Conservation (phyloP, 495 filamentous ascomycete genomes). For the Neurospora sp. region DNA sequence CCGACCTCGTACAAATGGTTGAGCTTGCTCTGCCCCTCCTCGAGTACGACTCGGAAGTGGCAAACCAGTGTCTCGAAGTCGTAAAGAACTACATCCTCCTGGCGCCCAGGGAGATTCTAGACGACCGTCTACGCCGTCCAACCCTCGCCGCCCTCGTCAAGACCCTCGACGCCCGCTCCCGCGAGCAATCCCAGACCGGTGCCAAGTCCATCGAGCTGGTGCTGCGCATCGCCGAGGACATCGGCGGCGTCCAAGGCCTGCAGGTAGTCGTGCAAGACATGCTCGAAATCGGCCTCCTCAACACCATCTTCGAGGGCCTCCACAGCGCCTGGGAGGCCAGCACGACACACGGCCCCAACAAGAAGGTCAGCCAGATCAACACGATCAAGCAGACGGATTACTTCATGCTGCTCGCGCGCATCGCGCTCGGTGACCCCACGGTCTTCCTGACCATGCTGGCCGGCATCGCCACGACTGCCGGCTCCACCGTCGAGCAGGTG, state of each 20-base stretch:
- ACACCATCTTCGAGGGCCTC: constrained; percentile 58
- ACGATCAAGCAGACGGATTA: constrained; percentile 71
- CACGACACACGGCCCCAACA: constrained; percentile 68
- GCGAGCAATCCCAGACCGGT: constrained; percentile 56
- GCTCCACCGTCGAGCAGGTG: constrained; percentile 33
- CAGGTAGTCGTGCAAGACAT: constrained; percentile 57
- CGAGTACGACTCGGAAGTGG: constrained; percentile 46
- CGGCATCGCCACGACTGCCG: constrained; percentile 18
- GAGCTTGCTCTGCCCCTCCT: constrained; percentile 61
- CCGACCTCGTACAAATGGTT: constrained; percentile 57
- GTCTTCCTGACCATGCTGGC: constrained; percentile 53
- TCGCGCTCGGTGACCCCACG: constrained; percentile 58
- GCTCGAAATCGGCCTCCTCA: constrained; percentile 55
- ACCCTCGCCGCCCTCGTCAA: constrained; percentile 49
- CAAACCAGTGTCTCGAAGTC: constrained; percentile 51
- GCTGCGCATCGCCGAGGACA: constrained; percentile 54
- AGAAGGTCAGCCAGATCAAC: constrained; percentile 50
- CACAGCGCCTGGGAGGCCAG: constrained; percentile 60
- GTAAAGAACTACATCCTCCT: constrained; percentile 70
- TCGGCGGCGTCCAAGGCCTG: constrained; percentile 59
- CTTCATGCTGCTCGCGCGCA: constrained; percentile 69
- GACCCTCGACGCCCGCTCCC: constrained; percentile 49
- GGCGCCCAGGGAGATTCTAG: constrained; percentile 64
- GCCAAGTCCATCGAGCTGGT: constrained; percentile 60
- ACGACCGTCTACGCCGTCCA: constrained; percentile 46